Evolutionary conservation across 2,329 filamentous ascomycete species (phyloP).

Genomic region (Atkinsonella texensis): DNA sequence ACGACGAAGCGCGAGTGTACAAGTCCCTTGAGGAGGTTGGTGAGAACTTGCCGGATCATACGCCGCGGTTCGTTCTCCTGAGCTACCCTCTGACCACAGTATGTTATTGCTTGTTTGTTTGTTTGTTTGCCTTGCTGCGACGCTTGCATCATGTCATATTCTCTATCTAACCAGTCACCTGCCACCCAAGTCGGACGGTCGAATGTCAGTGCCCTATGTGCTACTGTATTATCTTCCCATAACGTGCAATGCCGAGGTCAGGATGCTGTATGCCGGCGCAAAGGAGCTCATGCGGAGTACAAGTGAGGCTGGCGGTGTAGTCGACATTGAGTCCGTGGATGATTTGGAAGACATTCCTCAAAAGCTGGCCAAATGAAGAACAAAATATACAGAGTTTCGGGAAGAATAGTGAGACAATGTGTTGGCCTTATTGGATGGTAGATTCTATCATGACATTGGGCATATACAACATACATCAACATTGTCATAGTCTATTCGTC

Average conservation of each 20-base stretch:
- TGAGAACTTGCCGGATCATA: slow-evolving; percentile 86
- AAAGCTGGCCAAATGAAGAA: slow-evolving; percentile 32
- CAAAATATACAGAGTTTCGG: background rate
- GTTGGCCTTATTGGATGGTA: too few relatives aligned
- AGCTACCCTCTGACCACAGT: slow-evolving; percentile 61
- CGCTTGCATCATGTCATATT: background rate
- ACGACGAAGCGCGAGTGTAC: slow-evolving; percentile 67
- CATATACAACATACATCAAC: slow-evolving; percentile 7
- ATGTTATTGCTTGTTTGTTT: background rate
- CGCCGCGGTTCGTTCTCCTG: slow-evolving; percentile 78
- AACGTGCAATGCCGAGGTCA: slow-evolving; percentile 74
- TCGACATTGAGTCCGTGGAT: slow-evolving; percentile 72
- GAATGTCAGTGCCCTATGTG: slow-evolving; percentile 83
- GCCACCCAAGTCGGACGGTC: slow-evolving; percentile 57
- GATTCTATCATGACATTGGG: background rate
- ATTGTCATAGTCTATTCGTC: slow-evolving; percentile 21
- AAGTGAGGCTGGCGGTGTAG: slow-evolving; percentile 74
- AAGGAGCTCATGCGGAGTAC: slow-evolving; percentile 94
- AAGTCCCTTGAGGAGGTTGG: slow-evolving; percentile 66
- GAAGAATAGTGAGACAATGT: background rate
- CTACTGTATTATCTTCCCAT: slow-evolving; percentile 89
- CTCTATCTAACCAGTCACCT: background rate
- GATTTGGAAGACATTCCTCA: slow-evolving; percentile 73
- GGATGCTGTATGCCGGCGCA: slow-evolving; percentile 91
- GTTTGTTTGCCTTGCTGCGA: background rate